These are phyloP conservation scores for Volutella citrinella DNA, from an alignment of 2,329 filamentous ascomycete genomes.

Conservation along the genomic window DNA sequence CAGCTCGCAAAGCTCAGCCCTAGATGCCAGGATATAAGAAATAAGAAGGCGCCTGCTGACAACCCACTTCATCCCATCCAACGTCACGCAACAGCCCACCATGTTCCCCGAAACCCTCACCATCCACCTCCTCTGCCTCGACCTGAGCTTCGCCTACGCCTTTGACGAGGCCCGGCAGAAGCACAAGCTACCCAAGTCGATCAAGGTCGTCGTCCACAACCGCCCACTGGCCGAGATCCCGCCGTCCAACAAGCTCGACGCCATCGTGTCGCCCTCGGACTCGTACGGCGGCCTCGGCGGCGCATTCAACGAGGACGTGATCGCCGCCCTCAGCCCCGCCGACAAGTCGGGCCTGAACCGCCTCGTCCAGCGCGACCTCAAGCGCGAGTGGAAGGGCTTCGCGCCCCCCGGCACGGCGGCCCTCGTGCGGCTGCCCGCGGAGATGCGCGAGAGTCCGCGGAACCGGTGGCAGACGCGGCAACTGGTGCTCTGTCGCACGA, in stretches of 20 bases:
- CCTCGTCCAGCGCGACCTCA: slow-evolving; percentile 42
- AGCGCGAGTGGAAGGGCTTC: slow-evolving; percentile 46
- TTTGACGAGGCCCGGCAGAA: slow-evolving; percentile 6
- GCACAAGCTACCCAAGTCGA: slow-evolving; percentile 25
- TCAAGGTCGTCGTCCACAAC: slow-evolving; percentile 35
- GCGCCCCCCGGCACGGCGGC: slow-evolving; percentile 50
- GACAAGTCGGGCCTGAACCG: slow-evolving; percentile 47
- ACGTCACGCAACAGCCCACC: too few relatives aligned
- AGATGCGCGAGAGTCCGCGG: slow-evolving; percentile 27
- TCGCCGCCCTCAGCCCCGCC: slow-evolving; percentile 43
- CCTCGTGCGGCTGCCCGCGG: slow-evolving; percentile 40
- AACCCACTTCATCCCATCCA: too few relatives aligned
- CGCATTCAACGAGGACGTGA: slow-evolving; percentile 54
- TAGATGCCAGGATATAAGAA: too few relatives aligned
- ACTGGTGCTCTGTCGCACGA: slow-evolving; percentile 51
- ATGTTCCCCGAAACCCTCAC: too few relatives aligned
- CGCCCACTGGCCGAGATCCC: slow-evolving; percentile 37
- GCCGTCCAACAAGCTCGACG: slow-evolving; percentile 37
- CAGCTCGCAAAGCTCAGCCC: too few relatives aligned
- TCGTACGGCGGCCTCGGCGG: slow-evolving; percentile 53
- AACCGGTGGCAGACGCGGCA: slow-evolving; percentile 41
- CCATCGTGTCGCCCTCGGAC: slow-evolving; percentile 53
- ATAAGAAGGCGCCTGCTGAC: too few relatives aligned
- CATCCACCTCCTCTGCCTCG: slow-evolving; percentile 17
- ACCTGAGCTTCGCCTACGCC: slow-evolving; percentile 11